These are phyloP conservation scores for Penicillium alfredii DNA, from an alignment of 495 filamentous ascomycete genomes.

Conservation along the genomic window DNA sequence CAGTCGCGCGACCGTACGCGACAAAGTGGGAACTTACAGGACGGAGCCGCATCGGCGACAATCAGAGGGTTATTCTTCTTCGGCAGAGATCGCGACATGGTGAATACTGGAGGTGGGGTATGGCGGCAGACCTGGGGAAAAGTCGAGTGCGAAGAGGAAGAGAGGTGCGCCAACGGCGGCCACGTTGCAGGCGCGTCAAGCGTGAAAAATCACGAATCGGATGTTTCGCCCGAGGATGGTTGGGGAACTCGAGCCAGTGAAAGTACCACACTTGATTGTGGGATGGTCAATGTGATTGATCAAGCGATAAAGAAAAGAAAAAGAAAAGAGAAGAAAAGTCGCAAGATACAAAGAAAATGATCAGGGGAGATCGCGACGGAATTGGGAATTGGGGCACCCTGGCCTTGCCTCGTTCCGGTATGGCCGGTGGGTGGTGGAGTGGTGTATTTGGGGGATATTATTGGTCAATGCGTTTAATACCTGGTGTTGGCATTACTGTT, in stretches of 20 bases:
- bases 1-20: slow-evolving; percentile 23
- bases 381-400: slow-evolving; percentile 1
- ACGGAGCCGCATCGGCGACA: slow-evolving; percentile 61
- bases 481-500: neutral
- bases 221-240: slow-evolving; percentile 5
- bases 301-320: too few relatives aligned
- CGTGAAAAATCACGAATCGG: slow-evolving; percentile 6
- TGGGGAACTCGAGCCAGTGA: neutral
- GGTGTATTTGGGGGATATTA: slow-evolving; percentile 1
- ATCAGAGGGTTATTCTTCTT: slow-evolving; percentile 71
- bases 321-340: slow-evolving; percentile 5
- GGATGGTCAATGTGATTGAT: slow-evolving; percentile 3
- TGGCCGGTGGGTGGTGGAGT: slow-evolving; percentile 16
- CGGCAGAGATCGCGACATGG: slow-evolving; percentile 65
- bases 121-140: slow-evolving; percentile 1
- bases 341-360: slow-evolving; percentile 13
- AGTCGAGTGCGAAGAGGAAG: slow-evolving; percentile 20
- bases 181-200: slow-evolving; percentile 48
- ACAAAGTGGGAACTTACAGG: slow-evolving; percentile 41
- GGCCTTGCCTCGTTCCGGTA: slow-evolving; percentile 24
- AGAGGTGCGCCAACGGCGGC: slow-evolving; percentile 33
- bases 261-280: too few relatives aligned
- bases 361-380: slow-evolving; percentile 28
- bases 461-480: slow-evolving; percentile 12
- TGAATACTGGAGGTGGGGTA: slow-evolving; percentile 13